phyloP scores from a whole-genome alignment of 768 basidiomycete species.

The Leucocoprinus sp. region DNA sequence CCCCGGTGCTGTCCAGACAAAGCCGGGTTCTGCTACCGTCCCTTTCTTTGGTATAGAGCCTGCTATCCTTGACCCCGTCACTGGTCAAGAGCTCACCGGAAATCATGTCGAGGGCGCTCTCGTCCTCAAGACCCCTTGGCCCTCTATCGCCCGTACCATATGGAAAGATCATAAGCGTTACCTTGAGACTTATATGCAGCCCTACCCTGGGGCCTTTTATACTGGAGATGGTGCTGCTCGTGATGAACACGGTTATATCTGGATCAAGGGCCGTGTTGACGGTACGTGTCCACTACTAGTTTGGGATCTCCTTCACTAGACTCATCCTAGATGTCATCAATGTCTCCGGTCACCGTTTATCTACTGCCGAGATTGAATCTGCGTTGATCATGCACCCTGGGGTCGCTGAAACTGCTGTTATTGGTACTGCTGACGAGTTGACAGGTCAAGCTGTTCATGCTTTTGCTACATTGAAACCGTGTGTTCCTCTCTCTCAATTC shows the following conservation, averaged over 20 bases:
- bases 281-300: constrained; percentile 43
- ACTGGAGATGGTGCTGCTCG: constrained; percentile 97
- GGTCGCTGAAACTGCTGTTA: constrained; percentile 94
- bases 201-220: constrained; percentile 88
- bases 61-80: constrained; percentile 77
- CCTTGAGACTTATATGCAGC: constrained; percentile 48
- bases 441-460: constrained; percentile 93
- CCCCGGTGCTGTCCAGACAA: constrained; percentile 93
- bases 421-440: constrained; percentile 79
- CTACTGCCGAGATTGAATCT: constrained; percentile 97
- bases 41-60: constrained; percentile 96
- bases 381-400: constrained; percentile 92
- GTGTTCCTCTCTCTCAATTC: constrained; percentile 21
- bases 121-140: constrained; percentile 84
- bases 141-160: constrained; percentile 88
- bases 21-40: constrained; percentile 93
- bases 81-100: constrained; percentile 71
- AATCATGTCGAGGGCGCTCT: constrained; percentile 88
- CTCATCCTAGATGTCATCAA: constrained; percentile 96
- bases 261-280: constrained; percentile 97
- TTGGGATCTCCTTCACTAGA: too few relatives aligned
- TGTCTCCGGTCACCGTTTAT: constrained; percentile 93
- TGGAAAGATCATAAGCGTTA: constrained; percentile 86
- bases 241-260: constrained; percentile 94
- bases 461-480: constrained; percentile 94